Base-by-base conservation (phyloP, 495 filamentous ascomycete genomes). In the Lophium mytilinum region DNA sequence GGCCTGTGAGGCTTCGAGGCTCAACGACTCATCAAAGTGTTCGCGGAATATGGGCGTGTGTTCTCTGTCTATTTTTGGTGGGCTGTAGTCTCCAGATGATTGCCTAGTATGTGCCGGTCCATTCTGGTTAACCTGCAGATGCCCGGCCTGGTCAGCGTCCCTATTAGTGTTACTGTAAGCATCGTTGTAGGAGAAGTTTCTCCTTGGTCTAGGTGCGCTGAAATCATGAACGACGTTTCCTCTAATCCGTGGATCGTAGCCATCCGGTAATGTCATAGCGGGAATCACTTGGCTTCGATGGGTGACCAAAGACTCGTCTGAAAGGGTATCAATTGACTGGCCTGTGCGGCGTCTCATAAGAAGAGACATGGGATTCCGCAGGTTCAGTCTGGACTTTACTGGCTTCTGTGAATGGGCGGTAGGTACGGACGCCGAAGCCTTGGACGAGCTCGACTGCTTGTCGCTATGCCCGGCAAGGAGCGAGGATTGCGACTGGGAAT, bases 141-240 rank as follows among this genome's bases (percentile, higher is more conserved):
- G 37, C 57, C 60, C 12, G 37, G 63, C 12, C 43, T 55, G 46
- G 34, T 33, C 45, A 1, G 41, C 18, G 17, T 19, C 50, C 10
- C 39, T 30, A 11, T 34, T 35, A 1, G 54, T 52, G 36, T 30
- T 43, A 18, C 40, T 49, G 36, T 68, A 68, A 54, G 62, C 47
- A 56, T 74, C 55, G 68, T 71, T 55, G 62, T 72, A 66, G 11
- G 76, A 79, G 30, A 80, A 57, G 55, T 78, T 74, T 45, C 80
- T 75, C 49, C 78, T 80, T n/a, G 80, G 78, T 37, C 89, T 76
- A 9, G 90, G 90, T 0, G 85, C 88, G 62, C 87, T 92, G 60
- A 96, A 96, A 68, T 96, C 90, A 70, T 96, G 90, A 8, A 96
- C 81, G 35, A 83, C 79, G 9, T 84, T 92, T 30, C 90, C 90